A percentile compares a stretch with the other conserved stretches of the same genome.
These are phyloP conservation scores for Chrysoporthe deuterocubensis DNA, from an alignment of 2,329 filamentous ascomycete species.

Conservation along the genomic window DNA sequence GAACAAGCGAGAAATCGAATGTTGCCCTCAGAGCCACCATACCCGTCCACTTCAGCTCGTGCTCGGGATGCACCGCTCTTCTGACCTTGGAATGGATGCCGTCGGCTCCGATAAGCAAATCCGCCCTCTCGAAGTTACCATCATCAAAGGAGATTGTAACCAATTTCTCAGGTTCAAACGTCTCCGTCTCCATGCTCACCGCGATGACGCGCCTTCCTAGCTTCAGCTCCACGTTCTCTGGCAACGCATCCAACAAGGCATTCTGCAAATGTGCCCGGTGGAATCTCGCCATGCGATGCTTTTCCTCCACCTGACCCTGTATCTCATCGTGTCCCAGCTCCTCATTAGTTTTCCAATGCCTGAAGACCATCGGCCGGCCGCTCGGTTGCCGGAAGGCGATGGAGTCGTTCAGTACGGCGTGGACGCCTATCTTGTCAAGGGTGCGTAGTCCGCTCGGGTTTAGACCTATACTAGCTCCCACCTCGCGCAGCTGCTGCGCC, in stretches of 20 bases:
- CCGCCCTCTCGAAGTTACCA: neutral
- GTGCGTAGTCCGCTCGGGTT: slow-evolving; percentile 44
- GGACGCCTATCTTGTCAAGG: slow-evolving; percentile 40
- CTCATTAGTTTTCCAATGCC: slow-evolving; percentile 44
- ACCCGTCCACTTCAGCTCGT: slow-evolving; percentile 41
- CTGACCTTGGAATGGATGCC: slow-evolving; percentile 20
- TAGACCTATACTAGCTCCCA: slow-evolving; percentile 44
- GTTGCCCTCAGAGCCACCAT: slow-evolving; percentile 42
- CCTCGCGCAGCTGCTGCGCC: slow-evolving; percentile 40
- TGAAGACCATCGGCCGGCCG: slow-evolving; percentile 41
- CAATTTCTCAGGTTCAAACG: slow-evolving; percentile 24
- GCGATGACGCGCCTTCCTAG: too few species aligned
- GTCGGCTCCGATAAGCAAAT: slow-evolving; percentile 21
- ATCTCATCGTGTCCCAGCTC: slow-evolving; percentile 39
- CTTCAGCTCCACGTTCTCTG: slow-evolving; percentile 17
- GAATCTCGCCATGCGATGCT: slow-evolving; percentile 41
- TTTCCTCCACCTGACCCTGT: slow-evolving; percentile 36
- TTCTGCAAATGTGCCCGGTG: slow-evolving; percentile 42
- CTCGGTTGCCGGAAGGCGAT: slow-evolving; percentile 39
- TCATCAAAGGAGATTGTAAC: slow-evolving; percentile 13
- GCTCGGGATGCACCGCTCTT: slow-evolving; percentile 24
- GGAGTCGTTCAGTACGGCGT: slow-evolving; percentile 38
- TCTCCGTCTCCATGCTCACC: too few species aligned
- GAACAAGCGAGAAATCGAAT: slow-evolving; percentile 40
- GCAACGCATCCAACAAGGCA: slow-evolving; percentile 38